Evolutionary conservation across 2,329 filamentous ascomycete species (phyloP).

Genomic region (Grosmannia huntii): DNA sequence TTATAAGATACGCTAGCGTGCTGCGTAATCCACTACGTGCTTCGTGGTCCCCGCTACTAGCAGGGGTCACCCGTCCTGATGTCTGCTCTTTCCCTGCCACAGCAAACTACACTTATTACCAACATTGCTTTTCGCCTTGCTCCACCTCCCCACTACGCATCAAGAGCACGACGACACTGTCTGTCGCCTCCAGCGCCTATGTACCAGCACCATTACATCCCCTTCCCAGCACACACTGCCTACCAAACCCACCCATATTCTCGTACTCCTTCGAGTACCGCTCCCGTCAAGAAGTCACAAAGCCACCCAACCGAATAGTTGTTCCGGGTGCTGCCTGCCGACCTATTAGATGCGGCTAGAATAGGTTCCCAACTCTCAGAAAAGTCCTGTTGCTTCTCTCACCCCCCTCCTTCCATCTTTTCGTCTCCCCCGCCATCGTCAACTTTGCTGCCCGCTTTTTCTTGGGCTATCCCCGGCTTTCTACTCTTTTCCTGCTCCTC

Average conservation of each 20-base stretch:
- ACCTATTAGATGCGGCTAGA: conserved; percentile 6
- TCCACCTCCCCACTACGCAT: background rate
- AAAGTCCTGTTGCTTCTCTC: background rate
- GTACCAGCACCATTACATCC: background rate
- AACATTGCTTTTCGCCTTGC: conserved; percentile 1
- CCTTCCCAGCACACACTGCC: background rate
- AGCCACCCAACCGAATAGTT: background rate
- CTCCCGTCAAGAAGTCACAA: no score
- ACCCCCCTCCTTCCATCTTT: conserved; percentile 4
- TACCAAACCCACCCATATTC: background rate
- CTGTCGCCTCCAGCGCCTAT: background rate
- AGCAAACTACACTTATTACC: conserved; percentile 4
- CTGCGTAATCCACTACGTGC: conserved; percentile 11
- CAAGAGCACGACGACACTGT: background rate
- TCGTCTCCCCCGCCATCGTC: conserved; percentile 8
- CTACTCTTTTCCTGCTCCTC: background rate
- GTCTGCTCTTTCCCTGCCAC: conserved; percentile 3
- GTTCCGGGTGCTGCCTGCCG: background rate
- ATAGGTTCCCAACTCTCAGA: conserved; percentile 3
- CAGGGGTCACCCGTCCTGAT: conserved; percentile 10
- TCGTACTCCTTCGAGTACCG: no score
- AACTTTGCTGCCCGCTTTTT: conserved; percentile 9
- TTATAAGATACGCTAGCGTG: conserved; percentile 8
- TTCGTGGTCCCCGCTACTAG: conserved; percentile 9
- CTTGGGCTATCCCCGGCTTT: background rate